Evolutionary conservation across 1,284 basidiomycete species (phyloP), one percentile per base, ranked within the genome.

Genomic region (Sporisorium exsertum): DNA sequence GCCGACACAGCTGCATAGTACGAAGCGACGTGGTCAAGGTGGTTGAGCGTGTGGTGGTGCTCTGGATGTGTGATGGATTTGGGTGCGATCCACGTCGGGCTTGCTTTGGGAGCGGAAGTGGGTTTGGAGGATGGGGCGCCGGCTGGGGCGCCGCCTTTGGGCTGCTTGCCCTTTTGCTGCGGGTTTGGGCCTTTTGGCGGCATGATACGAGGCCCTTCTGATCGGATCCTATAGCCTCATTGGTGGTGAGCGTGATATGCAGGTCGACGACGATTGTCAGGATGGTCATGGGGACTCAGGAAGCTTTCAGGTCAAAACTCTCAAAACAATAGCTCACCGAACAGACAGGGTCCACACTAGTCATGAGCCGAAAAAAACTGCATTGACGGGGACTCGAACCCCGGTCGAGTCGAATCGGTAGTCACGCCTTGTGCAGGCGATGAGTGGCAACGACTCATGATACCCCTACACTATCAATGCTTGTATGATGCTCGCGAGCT

Each of bases 371-470:
- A 45, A 55, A 60, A 63, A 33, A 27, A 35, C 29, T 77, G 73
- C 73, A 77, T 77, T 77, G 73, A 77, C 73, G 73, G 73, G 73
- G 73, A 72, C 69, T 77, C 73, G 73, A 77, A 77, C 73, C 73
- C 73, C 73, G 73, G 73, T 77, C 73, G 70, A 73, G 74, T 68
- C 74, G 74, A 72, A 72, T 69, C 63, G 60, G 69, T 72, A 58
- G 50, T 61, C 61, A 64, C 64, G 49, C 33, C 57, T 60, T 16
- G 15, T 22, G 20, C 32, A 64, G 51, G 43, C 56, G 64, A 67
- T 64, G 70, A 64, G 64, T 71, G 70, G 70, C 70, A 72, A 72
- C 70, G 70, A 67, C 70, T 67, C 70, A 67, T 72, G 64, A 72
- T 70, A 70, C 67, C 67, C 61, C 67, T 70, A 70, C 67, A 70